Conservation (phyloP, 306 rosid species). For the Ochetophila trinervis region DNA sequence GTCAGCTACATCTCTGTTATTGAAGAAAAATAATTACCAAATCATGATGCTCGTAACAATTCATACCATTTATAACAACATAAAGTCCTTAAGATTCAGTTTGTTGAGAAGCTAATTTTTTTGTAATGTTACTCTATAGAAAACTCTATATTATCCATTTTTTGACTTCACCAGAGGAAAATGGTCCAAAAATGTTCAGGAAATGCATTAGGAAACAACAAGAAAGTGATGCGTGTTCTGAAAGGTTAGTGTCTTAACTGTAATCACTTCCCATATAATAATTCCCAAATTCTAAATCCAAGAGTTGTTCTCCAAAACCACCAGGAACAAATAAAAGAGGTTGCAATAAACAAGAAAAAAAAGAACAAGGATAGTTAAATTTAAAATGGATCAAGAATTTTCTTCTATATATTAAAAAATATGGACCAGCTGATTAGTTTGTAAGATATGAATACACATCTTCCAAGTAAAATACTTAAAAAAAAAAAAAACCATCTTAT, state of each 20-base stretch:
- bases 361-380: too few relatives aligned
- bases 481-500: too few relatives aligned
- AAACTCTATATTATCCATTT: not conserved
- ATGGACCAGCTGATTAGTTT: too few relatives aligned
- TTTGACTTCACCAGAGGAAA: not conserved
- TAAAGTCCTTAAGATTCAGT: not conserved
- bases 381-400: too few relatives aligned
- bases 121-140: not conserved
- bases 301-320: too few relatives aligned
- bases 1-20: constrained; percentile 17
- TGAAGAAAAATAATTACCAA: constrained; percentile 4
- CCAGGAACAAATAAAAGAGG: too few relatives aligned
- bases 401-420: too few relatives aligned
- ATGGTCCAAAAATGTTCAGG: not conserved
- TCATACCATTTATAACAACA: not conserved
- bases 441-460: too few relatives aligned
- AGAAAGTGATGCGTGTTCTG: not conserved
- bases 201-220: not conserved
- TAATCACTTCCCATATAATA: too few relatives aligned
- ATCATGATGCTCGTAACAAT: not conserved
- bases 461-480: too few relatives aligned
- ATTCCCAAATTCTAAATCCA: too few relatives aligned
- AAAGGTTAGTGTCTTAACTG: not conserved
- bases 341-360: too few relatives aligned
- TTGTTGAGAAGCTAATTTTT: not conserved